These are phyloP conservation scores for Melampsora americana DNA, from an alignment of 1,284 basidiomycete species.

Conservation along the genomic window DNA sequence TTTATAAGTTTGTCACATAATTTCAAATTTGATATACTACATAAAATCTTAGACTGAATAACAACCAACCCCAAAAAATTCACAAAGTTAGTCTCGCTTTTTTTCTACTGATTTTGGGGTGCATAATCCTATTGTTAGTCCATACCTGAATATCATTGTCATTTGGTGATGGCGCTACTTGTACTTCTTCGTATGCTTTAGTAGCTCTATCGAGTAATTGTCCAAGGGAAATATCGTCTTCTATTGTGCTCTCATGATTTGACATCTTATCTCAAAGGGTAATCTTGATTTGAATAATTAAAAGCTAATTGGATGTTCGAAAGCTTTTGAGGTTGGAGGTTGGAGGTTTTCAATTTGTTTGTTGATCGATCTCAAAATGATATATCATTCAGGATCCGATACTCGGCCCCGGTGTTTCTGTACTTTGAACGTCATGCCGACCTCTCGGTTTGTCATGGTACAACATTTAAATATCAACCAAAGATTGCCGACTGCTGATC, in stretches of 20 bases:
- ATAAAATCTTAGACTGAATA: constrained; percentile 35
- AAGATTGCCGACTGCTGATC: too few species aligned
- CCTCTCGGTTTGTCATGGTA: too few species aligned
- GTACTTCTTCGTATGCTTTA: constrained; percentile 25
- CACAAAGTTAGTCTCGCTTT: neutral
- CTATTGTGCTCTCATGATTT: neutral
- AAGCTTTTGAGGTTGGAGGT: too few species aligned
- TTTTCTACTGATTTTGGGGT: neutral
- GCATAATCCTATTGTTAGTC: neutral
- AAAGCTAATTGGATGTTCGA: too few species aligned
- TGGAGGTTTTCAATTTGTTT: too few species aligned
- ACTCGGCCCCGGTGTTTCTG: too few species aligned
- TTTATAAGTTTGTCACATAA: constrained; percentile 51
- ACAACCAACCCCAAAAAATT: constrained; percentile 4
- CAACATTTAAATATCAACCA: too few species aligned
- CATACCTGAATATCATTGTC: constrained; percentile 27
- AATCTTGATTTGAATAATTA: too few species aligned
- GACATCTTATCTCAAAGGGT: neutral
- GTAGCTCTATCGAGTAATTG: constrained; percentile 31
- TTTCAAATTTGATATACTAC: constrained; percentile 47
- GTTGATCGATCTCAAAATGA: too few species aligned
- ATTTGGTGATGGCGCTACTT: constrained; percentile 31
- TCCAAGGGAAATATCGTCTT: constrained; percentile 27
- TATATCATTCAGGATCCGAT: too few species aligned
- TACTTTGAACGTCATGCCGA: too few species aligned